Evolutionary conservation across 345 rosid genomes (phyloP).

Genomic region (Hypericum perforatum): DNA sequence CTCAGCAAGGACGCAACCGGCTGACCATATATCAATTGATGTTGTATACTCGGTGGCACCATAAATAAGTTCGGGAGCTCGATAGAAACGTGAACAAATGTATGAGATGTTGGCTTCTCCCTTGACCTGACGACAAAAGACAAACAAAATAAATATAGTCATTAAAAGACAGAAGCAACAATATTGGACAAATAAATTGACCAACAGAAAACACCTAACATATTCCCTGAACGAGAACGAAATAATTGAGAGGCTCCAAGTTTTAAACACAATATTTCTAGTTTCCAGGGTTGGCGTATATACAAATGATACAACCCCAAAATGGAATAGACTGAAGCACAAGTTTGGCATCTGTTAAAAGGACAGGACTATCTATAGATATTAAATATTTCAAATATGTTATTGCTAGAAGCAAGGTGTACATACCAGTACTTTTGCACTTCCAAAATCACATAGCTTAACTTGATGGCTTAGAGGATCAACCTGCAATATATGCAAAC

Average conservation of each 20-base stretch:
- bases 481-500: conserved; percentile 23
- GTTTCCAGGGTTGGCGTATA: no score
- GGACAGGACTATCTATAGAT: no score
- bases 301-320: no score
- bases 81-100: conserved; percentile 79
- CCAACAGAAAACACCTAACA: background rate
- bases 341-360: no score
- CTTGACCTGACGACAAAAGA: conserved; percentile 35
- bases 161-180: background rate
- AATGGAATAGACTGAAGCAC: no score
- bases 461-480: conserved; percentile 47
- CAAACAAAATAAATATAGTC: background rate
- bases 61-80: conserved; percentile 83
- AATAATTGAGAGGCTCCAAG: no score
- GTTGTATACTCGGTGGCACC: conserved; percentile 76
- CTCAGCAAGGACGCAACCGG: conserved; percentile 88
- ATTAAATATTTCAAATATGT: no score
- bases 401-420: background rate
- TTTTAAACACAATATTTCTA: no score
- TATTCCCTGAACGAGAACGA: background rate
- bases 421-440: conserved; percentile 50
- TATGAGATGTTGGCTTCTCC: conserved; percentile 79
- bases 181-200: background rate
- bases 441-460: conserved; percentile 49
- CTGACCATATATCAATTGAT: conserved; percentile 85